phyloP scores from a whole-genome alignment of 805 yeast genomes.

The Candida coleopterorum region DNA sequence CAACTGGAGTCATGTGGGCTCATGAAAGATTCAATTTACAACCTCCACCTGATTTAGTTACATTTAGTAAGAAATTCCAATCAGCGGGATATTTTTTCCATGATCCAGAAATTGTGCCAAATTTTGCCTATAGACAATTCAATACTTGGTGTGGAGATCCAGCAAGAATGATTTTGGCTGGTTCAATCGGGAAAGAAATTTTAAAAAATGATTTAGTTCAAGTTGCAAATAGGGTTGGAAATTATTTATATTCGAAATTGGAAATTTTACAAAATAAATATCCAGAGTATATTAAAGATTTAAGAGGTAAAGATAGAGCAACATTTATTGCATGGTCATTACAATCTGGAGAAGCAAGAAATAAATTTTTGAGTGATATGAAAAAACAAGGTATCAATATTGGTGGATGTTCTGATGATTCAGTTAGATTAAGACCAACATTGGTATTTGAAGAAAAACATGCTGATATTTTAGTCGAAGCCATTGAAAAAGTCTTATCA shows the following conservation, averaged over 20 bases:
- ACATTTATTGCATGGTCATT: constrained; percentile 83
- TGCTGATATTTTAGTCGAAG: constrained; percentile 58
- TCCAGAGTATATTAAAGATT: constrained; percentile 49
- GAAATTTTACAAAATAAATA: constrained; percentile 47
- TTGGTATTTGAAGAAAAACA: constrained; percentile 75
- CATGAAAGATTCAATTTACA: constrained; percentile 78
- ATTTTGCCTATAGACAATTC: constrained; percentile 81
- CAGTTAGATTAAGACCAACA: constrained; percentile 79
- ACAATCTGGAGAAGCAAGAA: constrained; percentile 50
- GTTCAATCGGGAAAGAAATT: constrained; percentile 66
- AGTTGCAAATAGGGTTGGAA: constrained; percentile 59
- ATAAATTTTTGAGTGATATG: constrained; percentile 55
- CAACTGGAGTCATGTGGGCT: constrained; percentile 83
- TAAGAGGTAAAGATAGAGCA: constrained; percentile 72
- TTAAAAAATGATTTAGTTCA: constrained; percentile 53
- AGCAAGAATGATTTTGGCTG: constrained; percentile 70
- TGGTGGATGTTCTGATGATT: constrained; percentile 79
- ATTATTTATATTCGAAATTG: constrained; percentile 56
- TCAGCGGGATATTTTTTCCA: constrained; percentile 84
- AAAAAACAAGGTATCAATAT: constrained; percentile 67
- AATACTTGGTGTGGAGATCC: constrained; percentile 96
- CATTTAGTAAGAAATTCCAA: constrained; percentile 86
- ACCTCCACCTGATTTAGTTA: constrained; percentile 77
- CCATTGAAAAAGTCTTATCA: constrained; percentile 35
- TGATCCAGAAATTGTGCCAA: constrained; percentile 68